phyloP scores from a whole-genome alignment of 2,329 filamentous ascomycete genomes.

The Xylariaceae sp. region DNA sequence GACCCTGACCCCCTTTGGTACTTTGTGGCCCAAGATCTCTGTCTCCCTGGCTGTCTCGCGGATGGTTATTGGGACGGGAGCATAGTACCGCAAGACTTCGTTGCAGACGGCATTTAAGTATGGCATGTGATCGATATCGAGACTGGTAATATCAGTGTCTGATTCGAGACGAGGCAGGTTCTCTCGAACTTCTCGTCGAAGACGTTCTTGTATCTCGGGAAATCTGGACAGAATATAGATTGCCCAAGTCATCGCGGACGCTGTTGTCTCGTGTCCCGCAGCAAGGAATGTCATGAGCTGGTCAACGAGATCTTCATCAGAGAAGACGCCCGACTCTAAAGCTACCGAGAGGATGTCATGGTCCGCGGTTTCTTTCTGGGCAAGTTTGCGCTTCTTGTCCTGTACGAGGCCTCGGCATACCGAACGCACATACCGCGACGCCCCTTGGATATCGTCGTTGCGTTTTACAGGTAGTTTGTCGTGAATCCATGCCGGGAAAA shows the following conservation, averaged over 20 bases:
- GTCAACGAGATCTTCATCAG: conserved; percentile 38
- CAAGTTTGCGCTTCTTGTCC: conserved; percentile 59
- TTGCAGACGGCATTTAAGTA: conserved; percentile 43
- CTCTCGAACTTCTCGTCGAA: conserved; percentile 39
- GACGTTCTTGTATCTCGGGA: conserved; percentile 36
- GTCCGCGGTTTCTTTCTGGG: conserved; percentile 40
- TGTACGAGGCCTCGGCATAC: conserved; percentile 64
- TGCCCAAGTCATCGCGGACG: conserved; percentile 40
- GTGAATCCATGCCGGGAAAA: conserved; percentile 62
- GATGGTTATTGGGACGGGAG: conserved; percentile 52
- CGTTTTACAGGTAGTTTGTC: conserved; percentile 62
- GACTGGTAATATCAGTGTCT: conserved; percentile 27
- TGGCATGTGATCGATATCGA: conserved; percentile 38
- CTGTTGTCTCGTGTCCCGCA: conserved; percentile 44
- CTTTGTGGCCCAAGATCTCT: conserved; percentile 50
- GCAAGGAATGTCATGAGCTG: conserved; percentile 43
- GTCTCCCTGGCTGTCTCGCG: conserved; percentile 55
- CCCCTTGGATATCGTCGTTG: conserved; percentile 60
- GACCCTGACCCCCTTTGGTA: conserved; percentile 63
- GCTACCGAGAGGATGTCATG: conserved; percentile 39
- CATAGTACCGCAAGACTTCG: conserved; percentile 41
- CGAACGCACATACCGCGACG: conserved; percentile 56
- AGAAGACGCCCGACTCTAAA: conserved; percentile 37
- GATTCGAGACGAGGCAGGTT: conserved; percentile 37
- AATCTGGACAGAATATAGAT: conserved; percentile 38